phyloP scores from a whole-genome alignment of 805 yeast species.

The Saccharomycopsis schoenii region DNA sequence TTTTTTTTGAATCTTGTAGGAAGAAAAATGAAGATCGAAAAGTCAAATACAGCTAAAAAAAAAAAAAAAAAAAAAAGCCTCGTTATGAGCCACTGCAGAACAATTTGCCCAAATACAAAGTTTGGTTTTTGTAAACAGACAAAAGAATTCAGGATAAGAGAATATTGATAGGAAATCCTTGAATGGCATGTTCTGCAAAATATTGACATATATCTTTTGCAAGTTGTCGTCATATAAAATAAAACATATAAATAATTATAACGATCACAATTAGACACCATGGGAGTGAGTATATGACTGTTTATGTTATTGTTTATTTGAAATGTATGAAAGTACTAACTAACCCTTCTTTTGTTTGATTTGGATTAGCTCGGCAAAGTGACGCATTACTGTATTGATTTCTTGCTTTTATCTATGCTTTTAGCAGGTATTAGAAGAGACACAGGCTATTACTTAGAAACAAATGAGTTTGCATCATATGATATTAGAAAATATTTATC shows the following conservation, averaged over 20 bases:
- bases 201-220: background rate
- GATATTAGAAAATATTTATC: conserved; percentile 39
- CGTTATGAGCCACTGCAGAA: no score
- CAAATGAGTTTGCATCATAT: conserved; percentile 22
- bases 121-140: no score
- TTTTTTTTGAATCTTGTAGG: no score
- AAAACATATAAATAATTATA: no score
- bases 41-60: no score
- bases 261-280: background rate
- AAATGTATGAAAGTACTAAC: background rate
- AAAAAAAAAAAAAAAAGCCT: no score
- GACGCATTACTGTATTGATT: conserved; percentile 66
- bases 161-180: no score
- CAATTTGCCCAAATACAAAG: no score
- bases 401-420: conserved; percentile 68
- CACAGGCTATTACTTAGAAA: conserved; percentile 52
- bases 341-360: background rate
- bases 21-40: no score
- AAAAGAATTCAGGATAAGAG: no score
- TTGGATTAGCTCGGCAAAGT: conserved; percentile 38
- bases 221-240: background rate
- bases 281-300: conserved; percentile 6
- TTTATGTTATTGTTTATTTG: background rate
- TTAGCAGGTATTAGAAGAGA: conserved; percentile 80
- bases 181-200: no score